phyloP scores from a whole-genome alignment of 192 early-diverging fungal genomes.

The Coemansia sp. region DNA sequence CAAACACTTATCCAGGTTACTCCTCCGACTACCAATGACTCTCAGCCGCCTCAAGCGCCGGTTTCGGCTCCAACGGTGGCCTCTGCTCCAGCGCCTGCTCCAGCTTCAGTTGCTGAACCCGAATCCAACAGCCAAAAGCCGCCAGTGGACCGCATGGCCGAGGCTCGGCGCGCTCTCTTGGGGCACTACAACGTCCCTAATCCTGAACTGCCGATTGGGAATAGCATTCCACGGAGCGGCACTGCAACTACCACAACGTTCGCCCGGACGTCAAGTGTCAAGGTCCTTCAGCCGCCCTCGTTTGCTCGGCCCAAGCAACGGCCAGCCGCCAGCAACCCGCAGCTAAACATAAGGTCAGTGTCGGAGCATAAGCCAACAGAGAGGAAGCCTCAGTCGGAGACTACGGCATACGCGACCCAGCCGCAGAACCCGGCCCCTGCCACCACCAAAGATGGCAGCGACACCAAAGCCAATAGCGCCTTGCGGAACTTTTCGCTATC shows the following conservation, averaged over 20 bases:
- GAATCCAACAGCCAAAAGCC: neutral
- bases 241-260: neutral
- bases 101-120: neutral
- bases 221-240: constrained; percentile 38
- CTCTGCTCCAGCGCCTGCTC: neutral
- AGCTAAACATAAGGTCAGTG: neutral
- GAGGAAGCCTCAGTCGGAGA: neutral
- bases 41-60: neutral
- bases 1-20: neutral
- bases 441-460: neutral
- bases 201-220: constrained; percentile 23
- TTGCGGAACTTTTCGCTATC: constrained; percentile 36
- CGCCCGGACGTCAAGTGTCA: constrained; percentile 36
- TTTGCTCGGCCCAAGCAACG: constrained; percentile 30
- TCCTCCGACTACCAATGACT: neutral
- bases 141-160: constrained; percentile 30
- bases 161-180: constrained; percentile 43
- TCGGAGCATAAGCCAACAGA: neutral
- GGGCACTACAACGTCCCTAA: constrained; percentile 43
- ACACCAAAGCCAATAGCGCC: constrained; percentile 20
- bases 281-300: constrained; percentile 39
- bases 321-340: neutral
- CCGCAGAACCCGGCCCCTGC: neutral
- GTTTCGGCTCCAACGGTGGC: too few relatives aligned
- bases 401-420: neutral